Base-by-base conservation (phyloP, 75 land plant genomes). In the Picea glauca region DNA sequence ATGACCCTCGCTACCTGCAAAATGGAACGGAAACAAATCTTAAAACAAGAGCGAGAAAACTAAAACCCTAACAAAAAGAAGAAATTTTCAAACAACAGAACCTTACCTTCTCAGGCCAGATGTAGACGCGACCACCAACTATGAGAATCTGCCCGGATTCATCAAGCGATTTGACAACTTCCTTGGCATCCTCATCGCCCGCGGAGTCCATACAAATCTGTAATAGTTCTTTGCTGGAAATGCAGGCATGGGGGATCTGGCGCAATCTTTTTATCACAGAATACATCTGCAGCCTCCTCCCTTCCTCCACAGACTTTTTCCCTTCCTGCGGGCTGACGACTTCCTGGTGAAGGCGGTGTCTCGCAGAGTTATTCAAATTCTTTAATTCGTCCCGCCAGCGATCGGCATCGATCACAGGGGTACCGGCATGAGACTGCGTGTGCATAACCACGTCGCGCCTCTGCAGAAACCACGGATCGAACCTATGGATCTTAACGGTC, bases 41-140 rank as follows among this genome's bases (percentile, higher is more conserved):
- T 1, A 15, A 3, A 56, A 18, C 7, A 75, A 75, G 9, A 12
- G 1, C 17, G 3, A 17, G 8, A 76, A 58, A n/a, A 20, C 62
- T 76, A 74, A n/a, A 77, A 74, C 30, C 15, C 20, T 23, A 68
- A 1, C 2, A 50, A 61, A 23, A 43, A 40, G 17, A 5, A 23
- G 0, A 75, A 60, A 56, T 5, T 0, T 31, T 13, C 30, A 13
- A 26, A 15, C 4, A 43, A 43, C 46, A 43, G 5, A 43, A 43
- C 7, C 50, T 5, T 81, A 91, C 98, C 93, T 90, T 83, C 17
- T 95, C 85, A 0, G 98, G 93, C 1, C 82, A 84, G 30, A 93
- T 85, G 66, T 91, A 86, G 12, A 91, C 98, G 4, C 77, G 70
- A 77, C 84, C 72, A 2, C 92, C 87, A n/a, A 87, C 61, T 40